phyloP scores from a whole-genome alignment of 768 basidiomycete species.

The Pleurotus eryngii region DNA sequence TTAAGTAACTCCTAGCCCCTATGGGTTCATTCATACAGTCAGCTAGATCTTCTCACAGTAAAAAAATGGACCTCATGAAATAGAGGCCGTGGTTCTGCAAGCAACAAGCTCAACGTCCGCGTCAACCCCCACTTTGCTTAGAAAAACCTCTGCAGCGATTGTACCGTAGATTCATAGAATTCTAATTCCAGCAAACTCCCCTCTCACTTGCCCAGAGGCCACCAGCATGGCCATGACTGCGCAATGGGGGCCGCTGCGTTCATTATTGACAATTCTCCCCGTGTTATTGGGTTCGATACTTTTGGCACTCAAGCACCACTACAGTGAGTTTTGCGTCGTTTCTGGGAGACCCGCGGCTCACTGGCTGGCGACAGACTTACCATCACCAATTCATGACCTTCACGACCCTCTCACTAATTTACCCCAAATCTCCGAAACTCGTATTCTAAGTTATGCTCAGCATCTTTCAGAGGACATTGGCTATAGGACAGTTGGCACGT shows the following conservation, averaged over 20 bases:
- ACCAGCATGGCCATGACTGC: not conserved
- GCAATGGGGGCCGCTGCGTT: conserved; percentile 59
- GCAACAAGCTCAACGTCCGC: no score
- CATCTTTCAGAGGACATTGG: conserved; percentile 84
- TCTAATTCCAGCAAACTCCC: no score
- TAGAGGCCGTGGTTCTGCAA: no score
- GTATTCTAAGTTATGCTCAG: conserved; percentile 60
- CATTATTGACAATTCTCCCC: conserved; percentile 51
- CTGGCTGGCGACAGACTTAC: conserved; percentile 42
- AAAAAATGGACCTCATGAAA: no score
- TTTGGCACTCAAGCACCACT: conserved; percentile 46
- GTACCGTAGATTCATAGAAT: no score
- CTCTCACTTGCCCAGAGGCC: not conserved
- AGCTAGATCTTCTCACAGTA: no score
- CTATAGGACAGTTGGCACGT: conserved; percentile 87
- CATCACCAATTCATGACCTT: conserved; percentile 51
- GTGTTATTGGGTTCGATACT: conserved; percentile 49
- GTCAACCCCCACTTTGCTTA: no score
- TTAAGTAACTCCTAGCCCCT: no score
- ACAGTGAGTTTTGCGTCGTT: conserved; percentile 31
- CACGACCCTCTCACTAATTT: conserved; percentile 55
- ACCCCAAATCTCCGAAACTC: conserved; percentile 70
- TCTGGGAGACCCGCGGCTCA: not conserved
- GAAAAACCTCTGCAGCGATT: no score
- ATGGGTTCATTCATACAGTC: no score